Evolutionary conservation across 768 basidiomycete species (phyloP).

Genomic region (Leccinum olivaceopallidum): DNA sequence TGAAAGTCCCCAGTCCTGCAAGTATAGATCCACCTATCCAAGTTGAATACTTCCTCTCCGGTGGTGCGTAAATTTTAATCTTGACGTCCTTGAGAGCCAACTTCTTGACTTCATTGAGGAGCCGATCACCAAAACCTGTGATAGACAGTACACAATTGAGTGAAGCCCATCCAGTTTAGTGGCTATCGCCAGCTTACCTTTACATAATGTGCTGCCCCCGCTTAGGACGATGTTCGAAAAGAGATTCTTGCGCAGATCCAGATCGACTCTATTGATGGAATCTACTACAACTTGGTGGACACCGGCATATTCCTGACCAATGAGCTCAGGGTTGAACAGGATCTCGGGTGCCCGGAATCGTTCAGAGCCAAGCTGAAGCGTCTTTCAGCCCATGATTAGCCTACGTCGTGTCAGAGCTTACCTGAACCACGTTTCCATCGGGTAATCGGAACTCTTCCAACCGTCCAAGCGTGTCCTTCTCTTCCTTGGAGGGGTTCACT

Average conservation of each 20-base stretch:
- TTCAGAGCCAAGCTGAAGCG: constrained; percentile 81
- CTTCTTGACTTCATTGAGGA: constrained; percentile 96
- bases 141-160: constrained; percentile 1
- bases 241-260: constrained; percentile 92
- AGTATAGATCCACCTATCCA: constrained; percentile 98
- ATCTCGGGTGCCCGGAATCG: constrained; percentile 97
- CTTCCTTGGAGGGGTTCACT: constrained; percentile 89
- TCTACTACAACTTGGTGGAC: constrained; percentile 99
- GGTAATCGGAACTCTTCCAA: constrained; percentile 90
- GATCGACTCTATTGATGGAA: constrained; percentile 93
- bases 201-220: constrained; percentile 94
- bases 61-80: constrained; percentile 98
- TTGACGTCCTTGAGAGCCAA: constrained; percentile 94
- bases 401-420: constrained; percentile 35
- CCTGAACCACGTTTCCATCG: constrained; percentile 92
- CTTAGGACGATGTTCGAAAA: constrained; percentile 97
- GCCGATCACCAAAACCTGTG: constrained; percentile 90
- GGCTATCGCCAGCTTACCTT: constrained; percentile 53
- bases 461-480: constrained; percentile 81
- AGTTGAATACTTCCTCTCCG: constrained; percentile 97
- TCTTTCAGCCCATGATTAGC: constrained; percentile 15
- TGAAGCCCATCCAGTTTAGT: constrained; percentile 20
- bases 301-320: constrained; percentile 95
- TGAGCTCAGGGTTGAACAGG: constrained; percentile 94
- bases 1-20: constrained; percentile 95